A percentile compares a stretch with the other conserved stretches of the same genome.
phyloP scores from a whole-genome alignment of 2,329 filamentous ascomycete genomes.

The Reticulascus tulasneorum region DNA sequence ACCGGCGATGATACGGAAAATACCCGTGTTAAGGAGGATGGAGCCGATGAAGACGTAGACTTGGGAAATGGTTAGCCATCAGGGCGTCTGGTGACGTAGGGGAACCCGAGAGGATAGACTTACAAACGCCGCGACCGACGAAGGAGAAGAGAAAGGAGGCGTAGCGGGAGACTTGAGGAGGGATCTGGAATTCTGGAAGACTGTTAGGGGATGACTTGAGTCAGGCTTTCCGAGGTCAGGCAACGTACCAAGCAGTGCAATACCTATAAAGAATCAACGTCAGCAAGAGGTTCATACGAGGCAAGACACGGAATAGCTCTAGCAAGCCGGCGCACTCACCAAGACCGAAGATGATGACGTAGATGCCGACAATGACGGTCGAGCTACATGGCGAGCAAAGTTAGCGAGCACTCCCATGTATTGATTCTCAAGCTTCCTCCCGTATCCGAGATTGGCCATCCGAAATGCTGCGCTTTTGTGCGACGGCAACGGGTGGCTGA shows the following conservation, averaged over 20 bases:
- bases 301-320: neutral
- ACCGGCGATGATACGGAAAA: slow-evolving; percentile 72
- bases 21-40: slow-evolving; percentile 67
- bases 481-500: too few relatives aligned
- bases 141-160: slow-evolving; percentile 98
- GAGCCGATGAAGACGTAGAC: slow-evolving; percentile 96
- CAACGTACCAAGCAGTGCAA: slow-evolving; percentile 58
- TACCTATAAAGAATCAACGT: slow-evolving; percentile 41
- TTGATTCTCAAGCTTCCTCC: too few relatives aligned
- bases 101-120: slow-evolving; percentile 33
- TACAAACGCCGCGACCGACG: slow-evolving; percentile 90
- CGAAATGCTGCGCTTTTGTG: too few relatives aligned
- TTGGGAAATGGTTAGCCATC: slow-evolving; percentile 29
- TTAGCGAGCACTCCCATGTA: too few relatives aligned
- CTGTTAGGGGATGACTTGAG: neutral
- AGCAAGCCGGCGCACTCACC: slow-evolving; percentile 46
- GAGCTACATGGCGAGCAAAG: slow-evolving; percentile 42
- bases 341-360: slow-evolving; percentile 87
- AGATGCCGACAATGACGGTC: slow-evolving; percentile 73
- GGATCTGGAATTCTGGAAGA: slow-evolving; percentile 79
- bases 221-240: neutral
- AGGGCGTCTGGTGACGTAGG: neutral
- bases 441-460: too few relatives aligned
- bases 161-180: slow-evolving; percentile 87
- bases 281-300: slow-evolving; percentile 12